phyloP scores from a whole-genome alignment of 495 filamentous ascomycete species.

The Tuber indicum region DNA sequence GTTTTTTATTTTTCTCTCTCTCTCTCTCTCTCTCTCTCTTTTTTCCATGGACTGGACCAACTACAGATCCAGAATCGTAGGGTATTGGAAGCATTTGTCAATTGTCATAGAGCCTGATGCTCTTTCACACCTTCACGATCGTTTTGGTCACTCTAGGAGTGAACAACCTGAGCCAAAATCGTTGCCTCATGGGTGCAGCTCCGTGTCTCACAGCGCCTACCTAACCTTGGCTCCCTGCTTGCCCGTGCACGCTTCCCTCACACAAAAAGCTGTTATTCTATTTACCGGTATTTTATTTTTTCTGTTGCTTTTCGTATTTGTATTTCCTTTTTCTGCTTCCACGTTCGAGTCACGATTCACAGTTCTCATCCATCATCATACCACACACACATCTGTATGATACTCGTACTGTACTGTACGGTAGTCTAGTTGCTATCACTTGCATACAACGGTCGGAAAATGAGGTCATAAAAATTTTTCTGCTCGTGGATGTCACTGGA shows the following conservation, averaged over 20 bases:
- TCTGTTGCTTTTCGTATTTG: not conserved
- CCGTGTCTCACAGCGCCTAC: not conserved
- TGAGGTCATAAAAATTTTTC: conserved; percentile 24
- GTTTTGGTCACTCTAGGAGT: not conserved
- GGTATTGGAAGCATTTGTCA: not conserved
- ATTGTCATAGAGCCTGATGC: not conserved
- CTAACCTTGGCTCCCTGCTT: not conserved
- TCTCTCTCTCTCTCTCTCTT: too few species aligned
- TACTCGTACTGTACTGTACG: too few species aligned
- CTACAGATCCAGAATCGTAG: not conserved
- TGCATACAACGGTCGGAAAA: conserved; percentile 16
- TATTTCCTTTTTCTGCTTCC: not conserved
- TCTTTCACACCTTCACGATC: not conserved
- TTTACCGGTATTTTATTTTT: not conserved
- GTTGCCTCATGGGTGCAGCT: not conserved
- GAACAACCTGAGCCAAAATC: not conserved
- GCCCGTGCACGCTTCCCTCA: not conserved
- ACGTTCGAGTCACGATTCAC: not conserved
- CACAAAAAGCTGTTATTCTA: not conserved
- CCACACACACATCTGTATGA: not conserved
- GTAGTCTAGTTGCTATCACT: conserved; percentile 4
- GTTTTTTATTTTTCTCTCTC: not conserved
- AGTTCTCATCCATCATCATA: not conserved
- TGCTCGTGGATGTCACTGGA: conserved; percentile 27
- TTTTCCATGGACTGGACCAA: not conserved